Evolutionary conservation across 2,329 filamentous ascomycete genomes (phyloP).

Genomic region (Dactylellina drechsleri): DNA sequence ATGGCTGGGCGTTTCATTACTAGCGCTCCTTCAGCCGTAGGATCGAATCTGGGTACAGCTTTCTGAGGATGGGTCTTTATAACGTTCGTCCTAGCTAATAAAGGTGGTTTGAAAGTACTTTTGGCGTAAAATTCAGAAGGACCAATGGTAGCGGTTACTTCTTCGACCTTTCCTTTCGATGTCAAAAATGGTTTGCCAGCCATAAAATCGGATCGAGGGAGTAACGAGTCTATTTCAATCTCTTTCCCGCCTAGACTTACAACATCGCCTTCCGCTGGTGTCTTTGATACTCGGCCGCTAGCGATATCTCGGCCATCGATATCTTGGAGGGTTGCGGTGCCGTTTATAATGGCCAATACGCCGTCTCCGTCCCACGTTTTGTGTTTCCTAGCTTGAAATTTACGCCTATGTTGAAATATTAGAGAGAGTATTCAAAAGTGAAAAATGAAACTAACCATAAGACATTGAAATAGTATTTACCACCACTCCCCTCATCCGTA

Average conservation of each 20-base stretch:
- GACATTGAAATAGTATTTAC: constrained; percentile 63
- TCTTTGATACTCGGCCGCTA: constrained; percentile 59
- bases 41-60: constrained; percentile 74
- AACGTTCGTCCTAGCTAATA: constrained; percentile 67
- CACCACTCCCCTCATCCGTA: neutral
- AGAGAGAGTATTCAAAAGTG: constrained; percentile 30
- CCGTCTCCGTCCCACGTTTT: constrained; percentile 82
- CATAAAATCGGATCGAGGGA: constrained; percentile 71
- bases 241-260: constrained; percentile 75
- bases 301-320: constrained; percentile 68
- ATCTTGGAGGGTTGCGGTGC: constrained; percentile 71
- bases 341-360: constrained; percentile 69
- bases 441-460: constrained; percentile 61
- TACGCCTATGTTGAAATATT: constrained; percentile 67
- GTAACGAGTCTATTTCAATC: constrained; percentile 72
- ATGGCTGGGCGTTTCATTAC: constrained; percentile 73
- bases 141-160: constrained; percentile 46
- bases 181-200: constrained; percentile 65
- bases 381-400: constrained; percentile 76
- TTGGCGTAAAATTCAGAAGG: constrained; percentile 55
- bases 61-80: constrained; percentile 64
- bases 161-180: constrained; percentile 54
- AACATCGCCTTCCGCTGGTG: constrained; percentile 70
- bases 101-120: constrained; percentile 70
- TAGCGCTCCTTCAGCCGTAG: constrained; percentile 69